Evolutionary conservation across 2,329 filamentous ascomycete genomes (phyloP), one percentile per base, ranked within the genome.

Genomic region (Trichoderma semiorbis): DNA sequence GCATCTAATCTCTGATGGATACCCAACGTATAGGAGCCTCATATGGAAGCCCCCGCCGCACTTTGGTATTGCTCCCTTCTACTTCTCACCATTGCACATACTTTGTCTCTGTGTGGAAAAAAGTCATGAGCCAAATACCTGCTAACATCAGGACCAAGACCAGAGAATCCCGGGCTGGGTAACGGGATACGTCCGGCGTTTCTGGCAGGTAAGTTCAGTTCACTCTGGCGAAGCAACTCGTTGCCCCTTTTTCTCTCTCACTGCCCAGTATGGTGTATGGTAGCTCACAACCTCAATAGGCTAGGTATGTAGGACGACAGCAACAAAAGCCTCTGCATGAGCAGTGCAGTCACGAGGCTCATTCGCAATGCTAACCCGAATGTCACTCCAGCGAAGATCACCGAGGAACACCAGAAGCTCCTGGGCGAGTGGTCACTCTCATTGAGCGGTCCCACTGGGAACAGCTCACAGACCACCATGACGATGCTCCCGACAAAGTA

Each of bases 21-120:
- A 24, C 55, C 63, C 58, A 36, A 62, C 28, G 39, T 50, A 26
- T 50, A 84, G 95, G 83, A 97, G 94, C 81, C 84, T 99, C 80
- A 98, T 99, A 77, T 99, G 95, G 95, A 99, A 98, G 81, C 95
- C 96, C 71, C 96, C 96, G 73, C 96, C 96, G 75, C 93, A 97
- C 80, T 98, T 92, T 80, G 95, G 95, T 98, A 91, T 74, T 30
- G 70, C 61, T 69, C 60, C 24, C 53, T n/a, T 21, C n/a, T 24
- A 36, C 39, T 30, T 58, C 34, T 67, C 21, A 14, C 36, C 36
- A 16, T 18, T 62, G 53, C 60, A 32, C 58, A 18, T 11, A 26
- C 10, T 21, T 18, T 53, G 39, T 36, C 32, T 10, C 6, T 16
- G 16, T 18, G 16, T 4, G 16, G 16, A 10, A 43, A 36, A 43